Evolutionary conservation across 2,329 filamentous ascomycete species (phyloP), one percentile per base, ranked within the genome.

Genomic region (Pseudocercospora vitis): DNA sequence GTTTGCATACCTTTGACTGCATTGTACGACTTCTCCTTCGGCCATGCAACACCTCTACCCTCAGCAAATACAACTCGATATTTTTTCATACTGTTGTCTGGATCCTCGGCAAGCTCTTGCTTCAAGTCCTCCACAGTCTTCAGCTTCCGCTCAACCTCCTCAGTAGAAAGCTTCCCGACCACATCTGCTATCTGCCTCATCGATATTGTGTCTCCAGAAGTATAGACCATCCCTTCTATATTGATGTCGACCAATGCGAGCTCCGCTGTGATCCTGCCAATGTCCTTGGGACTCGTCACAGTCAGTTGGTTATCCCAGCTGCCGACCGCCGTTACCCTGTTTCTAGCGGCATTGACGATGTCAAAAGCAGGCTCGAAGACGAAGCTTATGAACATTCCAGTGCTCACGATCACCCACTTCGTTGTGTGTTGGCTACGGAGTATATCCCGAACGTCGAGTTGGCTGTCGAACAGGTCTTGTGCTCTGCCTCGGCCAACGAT

Each of bases 381-480:
- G 63, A 89, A 89, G 59, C 80, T 85, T 72, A 81, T 86, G 62
- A 89, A 89, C 57, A 89, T 74, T 0, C 86, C 86, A 9, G 83
- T 86, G n/a, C 81, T 84, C 1, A 89, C 74, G 53, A 89, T 79
- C 3, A 79, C 74, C 86, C 86, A 89, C 0, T 58, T 29, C 4
- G 52, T 60, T n/a, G 19, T 18, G 7, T 29, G 50, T 63, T 85
- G 79, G 0, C 59, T 68, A 1, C 81, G 69, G 5, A 88, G 70
- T 16, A 81, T 50, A 16, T 71, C 68, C 9, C 84, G 69, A 21
- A 87, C 84, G 49, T 77, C 75, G 0, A 85, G 72, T 71, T 88
- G 84, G 74, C 87, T 85, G 54, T 84, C 84, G 61, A 88, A 89
- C 11, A 89, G 64, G 28, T 83, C 79, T 68, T 87, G 84, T 37